Evolutionary conservation across 345 rosid genomes (phyloP).

Genomic region (Erysimum cheiranthoides): DNA sequence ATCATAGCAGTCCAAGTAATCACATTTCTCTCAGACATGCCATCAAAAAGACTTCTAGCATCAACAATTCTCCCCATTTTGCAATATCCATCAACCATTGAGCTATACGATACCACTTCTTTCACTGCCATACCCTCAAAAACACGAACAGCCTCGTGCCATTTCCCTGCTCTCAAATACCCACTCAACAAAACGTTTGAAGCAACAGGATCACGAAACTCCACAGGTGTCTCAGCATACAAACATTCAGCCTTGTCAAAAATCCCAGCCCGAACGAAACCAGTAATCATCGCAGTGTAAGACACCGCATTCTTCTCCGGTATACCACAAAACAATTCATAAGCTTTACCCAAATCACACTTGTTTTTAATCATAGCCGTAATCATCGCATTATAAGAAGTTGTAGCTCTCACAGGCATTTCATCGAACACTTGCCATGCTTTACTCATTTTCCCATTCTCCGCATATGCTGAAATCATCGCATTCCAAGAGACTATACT

Average conservation of each 20-base stretch:
- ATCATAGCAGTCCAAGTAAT: constrained; percentile 84
- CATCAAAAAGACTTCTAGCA: constrained; percentile 62
- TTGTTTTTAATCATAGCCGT: constrained; percentile 62
- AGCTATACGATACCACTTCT: constrained; percentile 74
- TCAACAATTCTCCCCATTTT: constrained; percentile 60
- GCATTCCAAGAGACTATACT: constrained; percentile 76
- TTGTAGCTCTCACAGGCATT: constrained; percentile 68
- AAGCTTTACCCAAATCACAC: constrained; percentile 52
- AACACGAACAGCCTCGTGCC: constrained; percentile 59
- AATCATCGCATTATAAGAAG: constrained; percentile 81
- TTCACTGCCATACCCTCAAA: constrained; percentile 63
- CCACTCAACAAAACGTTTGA: constrained; percentile 76
- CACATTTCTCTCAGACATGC: constrained; percentile 69
- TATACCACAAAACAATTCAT: constrained; percentile 53
- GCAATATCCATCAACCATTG: constrained; percentile 80
- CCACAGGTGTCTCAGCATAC: constrained; percentile 50
- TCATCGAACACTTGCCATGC: constrained; percentile 69
- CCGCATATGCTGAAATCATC: constrained; percentile 67
- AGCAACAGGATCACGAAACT: constrained; percentile 73
- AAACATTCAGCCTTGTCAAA: constrained; percentile 60
- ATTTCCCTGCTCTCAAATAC: constrained; percentile 60
- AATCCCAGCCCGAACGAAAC: constrained; percentile 64
- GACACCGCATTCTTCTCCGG: constrained; percentile 62
- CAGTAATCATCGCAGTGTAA: constrained; percentile 75
- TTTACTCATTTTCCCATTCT: constrained; percentile 58